Percentiles rank a stretch among this genome's conserved stretches.
Conservation (phyloP, 2,329 filamentous ascomycete genomes). For the Thelonectria rubi region DNA sequence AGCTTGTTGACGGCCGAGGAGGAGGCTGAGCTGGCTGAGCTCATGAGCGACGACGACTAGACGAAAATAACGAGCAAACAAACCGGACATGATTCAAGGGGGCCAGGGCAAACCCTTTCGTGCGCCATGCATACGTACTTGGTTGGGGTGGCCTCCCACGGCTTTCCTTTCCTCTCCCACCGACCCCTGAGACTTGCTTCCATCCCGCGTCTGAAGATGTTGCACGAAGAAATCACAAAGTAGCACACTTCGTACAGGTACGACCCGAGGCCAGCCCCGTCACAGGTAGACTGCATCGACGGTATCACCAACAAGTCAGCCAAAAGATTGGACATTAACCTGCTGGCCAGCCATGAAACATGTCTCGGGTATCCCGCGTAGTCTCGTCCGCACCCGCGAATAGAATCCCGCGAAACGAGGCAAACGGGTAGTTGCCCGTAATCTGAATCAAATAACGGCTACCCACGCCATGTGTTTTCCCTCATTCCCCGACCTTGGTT, state of each 20-base stretch:
- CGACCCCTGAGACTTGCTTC: constrained; percentile 13
- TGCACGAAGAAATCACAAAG: neutral
- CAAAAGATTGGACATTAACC: neutral
- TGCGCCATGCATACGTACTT: neutral
- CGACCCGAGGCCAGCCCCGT: constrained; percentile 5
- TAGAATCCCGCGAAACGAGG: constrained; percentile 5
- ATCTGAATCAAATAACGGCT: constrained; percentile 19
- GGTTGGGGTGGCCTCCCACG: neutral
- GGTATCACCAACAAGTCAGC: constrained; percentile 16
- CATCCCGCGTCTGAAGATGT: neutral
- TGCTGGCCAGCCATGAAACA: constrained; percentile 14
- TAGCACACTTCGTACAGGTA: constrained; percentile 7
- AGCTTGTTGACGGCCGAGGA: constrained; percentile 83
- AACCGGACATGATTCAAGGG: constrained; percentile 2
- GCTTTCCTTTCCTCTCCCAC: constrained; percentile 7
- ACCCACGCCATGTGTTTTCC: constrained; percentile 14
- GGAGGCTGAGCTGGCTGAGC: constrained; percentile 87
- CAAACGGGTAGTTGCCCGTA: constrained; percentile 5
- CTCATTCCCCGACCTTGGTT: constrained; percentile 3
- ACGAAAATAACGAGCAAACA: neutral
- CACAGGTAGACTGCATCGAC: too few relatives aligned
- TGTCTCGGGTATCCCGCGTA: constrained; percentile 23
- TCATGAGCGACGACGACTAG: constrained; percentile 79
- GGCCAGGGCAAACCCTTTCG: neutral
- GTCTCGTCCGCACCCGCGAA: constrained; percentile 7